A percentile compares a stretch with the other conserved stretches of the same genome.
These are phyloP conservation scores for Massarina eburnea DNA, from an alignment of 2,329 filamentous ascomycete species.

Conservation along the genomic window DNA sequence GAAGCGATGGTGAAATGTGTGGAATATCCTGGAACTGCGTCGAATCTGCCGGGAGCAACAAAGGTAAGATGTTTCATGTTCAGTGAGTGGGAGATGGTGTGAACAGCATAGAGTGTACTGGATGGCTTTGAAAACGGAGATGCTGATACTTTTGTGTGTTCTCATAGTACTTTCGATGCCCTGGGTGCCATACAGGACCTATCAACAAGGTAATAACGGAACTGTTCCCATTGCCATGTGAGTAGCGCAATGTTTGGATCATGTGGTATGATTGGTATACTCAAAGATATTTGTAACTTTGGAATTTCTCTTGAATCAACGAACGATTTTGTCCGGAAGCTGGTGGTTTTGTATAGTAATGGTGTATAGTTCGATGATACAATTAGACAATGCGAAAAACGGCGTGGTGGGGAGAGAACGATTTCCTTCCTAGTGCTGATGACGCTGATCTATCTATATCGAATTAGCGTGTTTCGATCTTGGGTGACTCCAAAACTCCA, in stretches of 20 bases:
- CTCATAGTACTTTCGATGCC: conserved; percentile 26
- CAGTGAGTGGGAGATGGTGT: background rate
- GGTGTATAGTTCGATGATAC: too few relatives aligned
- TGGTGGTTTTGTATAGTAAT: too few relatives aligned
- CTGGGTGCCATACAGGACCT: conserved; percentile 21
- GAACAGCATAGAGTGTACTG: background rate
- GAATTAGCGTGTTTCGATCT: too few relatives aligned
- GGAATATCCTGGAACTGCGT: conserved; percentile 19
- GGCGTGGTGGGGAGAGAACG: too few relatives aligned
- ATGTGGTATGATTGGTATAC: too few relatives aligned
- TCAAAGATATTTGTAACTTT: background rate
- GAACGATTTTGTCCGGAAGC: too few relatives aligned
- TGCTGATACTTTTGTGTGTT: background rate
- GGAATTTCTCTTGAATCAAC: too few relatives aligned
- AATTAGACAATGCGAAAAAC: too few relatives aligned
- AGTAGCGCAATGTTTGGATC: background rate
- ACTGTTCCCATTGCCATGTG: conserved; percentile 22
- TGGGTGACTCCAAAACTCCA: too few relatives aligned
- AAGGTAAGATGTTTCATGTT: conserved; percentile 17
- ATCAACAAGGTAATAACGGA: conserved; percentile 19
- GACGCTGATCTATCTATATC: too few relatives aligned
- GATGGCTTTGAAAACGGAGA: background rate
- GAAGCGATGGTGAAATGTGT: conserved; percentile 23
- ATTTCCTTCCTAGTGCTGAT: too few relatives aligned
- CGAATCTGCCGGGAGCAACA: conserved; percentile 17